These are phyloP conservation scores for Deuterostichococcus epilithicus DNA, from an alignment of 139 green algal genomes.

Conservation along the genomic window DNA sequence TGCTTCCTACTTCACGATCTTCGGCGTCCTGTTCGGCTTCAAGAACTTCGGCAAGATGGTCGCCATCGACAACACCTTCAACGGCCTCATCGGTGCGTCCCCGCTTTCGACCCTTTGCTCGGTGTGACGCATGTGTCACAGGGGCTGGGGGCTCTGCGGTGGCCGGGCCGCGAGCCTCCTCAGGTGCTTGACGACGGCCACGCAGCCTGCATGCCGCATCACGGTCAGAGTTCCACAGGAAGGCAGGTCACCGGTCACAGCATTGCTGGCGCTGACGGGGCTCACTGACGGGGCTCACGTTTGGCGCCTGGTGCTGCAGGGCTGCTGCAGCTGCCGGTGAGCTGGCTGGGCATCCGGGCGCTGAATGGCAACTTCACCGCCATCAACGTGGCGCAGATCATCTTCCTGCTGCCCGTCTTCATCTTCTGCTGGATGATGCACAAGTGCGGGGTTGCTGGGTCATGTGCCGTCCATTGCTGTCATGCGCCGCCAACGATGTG, in stretches of 20 bases:
- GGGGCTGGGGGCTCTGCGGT: too few species aligned
- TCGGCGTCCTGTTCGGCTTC: constrained; percentile 56
- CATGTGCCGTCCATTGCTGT: too few species aligned
- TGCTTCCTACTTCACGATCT: constrained; percentile 57
- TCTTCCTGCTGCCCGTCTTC: constrained; percentile 25
- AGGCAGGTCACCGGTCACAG: too few species aligned
- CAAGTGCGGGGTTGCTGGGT: background rate
- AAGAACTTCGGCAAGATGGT: constrained; percentile 56
- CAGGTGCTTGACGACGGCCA: too few species aligned
- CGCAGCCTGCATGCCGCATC: too few species aligned
- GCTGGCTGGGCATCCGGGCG: constrained; percentile 33
- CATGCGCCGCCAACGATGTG: too few species aligned
- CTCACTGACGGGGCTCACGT: too few species aligned
- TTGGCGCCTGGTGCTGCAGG: background rate
- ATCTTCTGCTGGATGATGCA: constrained; percentile 11
- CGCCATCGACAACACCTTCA: constrained; percentile 60
- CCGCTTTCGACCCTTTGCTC: too few species aligned
- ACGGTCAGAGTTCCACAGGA: too few species aligned
- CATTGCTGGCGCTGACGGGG: too few species aligned
- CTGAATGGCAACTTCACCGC: constrained; percentile 45
- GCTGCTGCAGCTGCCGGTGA: constrained; percentile 38
- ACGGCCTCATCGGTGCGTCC: constrained; percentile 48
- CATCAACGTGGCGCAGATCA: constrained; percentile 46
- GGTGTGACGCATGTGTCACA: too few species aligned
- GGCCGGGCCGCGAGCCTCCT: too few species aligned